Percentiles rank a stretch among this genome's conserved stretches.
phyloP scores from a whole-genome alignment of 257 asterid genomes.

The Solanum piurae region DNA sequence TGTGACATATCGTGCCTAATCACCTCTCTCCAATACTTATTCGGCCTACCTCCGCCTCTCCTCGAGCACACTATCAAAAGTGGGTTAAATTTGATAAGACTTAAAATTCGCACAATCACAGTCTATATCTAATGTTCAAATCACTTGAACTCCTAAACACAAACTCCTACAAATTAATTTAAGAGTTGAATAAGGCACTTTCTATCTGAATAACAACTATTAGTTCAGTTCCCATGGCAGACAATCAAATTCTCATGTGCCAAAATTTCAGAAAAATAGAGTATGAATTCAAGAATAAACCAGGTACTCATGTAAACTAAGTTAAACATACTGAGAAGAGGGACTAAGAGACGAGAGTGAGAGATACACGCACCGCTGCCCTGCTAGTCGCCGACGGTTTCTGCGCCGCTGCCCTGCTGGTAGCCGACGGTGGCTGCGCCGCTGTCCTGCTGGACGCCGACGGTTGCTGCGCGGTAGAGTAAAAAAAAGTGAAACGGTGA shows the following conservation, averaged over 20 bases:
- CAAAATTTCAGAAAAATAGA: not conserved
- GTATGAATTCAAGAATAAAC: not conserved
- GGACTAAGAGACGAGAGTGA: not conserved
- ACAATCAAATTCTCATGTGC: not conserved
- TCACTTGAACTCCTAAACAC: not conserved
- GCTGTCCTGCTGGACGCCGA: not conserved
- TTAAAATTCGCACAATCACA: not conserved
- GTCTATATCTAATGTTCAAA: not conserved
- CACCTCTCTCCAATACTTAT: not conserved
- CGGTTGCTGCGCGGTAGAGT: not conserved
- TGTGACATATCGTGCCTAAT: accelerated
- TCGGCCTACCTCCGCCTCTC: not conserved
- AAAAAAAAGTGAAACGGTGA: not conserved
- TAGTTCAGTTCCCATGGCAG: not conserved
- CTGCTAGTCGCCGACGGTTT: not conserved
- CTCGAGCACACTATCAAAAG: not conserved
- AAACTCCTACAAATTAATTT: not conserved
- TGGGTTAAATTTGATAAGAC: not conserved
- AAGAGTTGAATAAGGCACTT: not conserved
- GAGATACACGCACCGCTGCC: not conserved
- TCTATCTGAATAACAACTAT: not conserved
- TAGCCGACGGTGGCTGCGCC: not conserved
- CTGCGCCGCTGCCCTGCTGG: not conserved
- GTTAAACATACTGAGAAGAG: not conserved
- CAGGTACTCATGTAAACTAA: not conserved